phyloP scores from a whole-genome alignment of 768 basidiomycete genomes.

The Termitomyces sp. region DNA sequence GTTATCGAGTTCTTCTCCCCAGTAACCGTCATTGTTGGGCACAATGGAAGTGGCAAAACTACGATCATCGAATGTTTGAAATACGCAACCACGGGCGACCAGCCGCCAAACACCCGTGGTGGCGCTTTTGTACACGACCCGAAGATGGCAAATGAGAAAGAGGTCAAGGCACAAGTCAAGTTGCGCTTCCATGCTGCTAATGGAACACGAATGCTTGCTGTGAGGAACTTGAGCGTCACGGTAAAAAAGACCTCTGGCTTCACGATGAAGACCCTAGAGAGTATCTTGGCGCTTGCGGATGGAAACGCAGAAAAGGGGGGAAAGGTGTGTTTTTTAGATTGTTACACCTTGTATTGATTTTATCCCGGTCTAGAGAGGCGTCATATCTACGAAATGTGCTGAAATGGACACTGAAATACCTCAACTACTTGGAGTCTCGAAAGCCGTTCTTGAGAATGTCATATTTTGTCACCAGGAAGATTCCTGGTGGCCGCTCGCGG shows the following conservation, averaged over 20 bases:
- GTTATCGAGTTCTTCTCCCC: constrained; percentile 98
- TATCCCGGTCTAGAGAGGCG: constrained; percentile 56
- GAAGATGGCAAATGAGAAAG: constrained; percentile 99
- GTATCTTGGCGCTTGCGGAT: constrained; percentile 76
- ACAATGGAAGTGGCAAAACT: constrained; percentile 98
- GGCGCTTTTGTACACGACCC: constrained; percentile 99
- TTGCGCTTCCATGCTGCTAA: constrained; percentile 90
- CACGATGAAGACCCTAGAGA: constrained; percentile 98
- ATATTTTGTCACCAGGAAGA: constrained; percentile 99
- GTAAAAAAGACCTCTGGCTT: constrained; percentile 85
- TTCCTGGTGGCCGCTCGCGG: constrained; percentile 95
- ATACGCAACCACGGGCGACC: constrained; percentile 97
- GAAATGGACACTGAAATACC: constrained; percentile 97
- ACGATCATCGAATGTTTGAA: constrained; percentile 99
- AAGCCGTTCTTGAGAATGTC: constrained; percentile 97
- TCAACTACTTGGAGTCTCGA: constrained; percentile 89
- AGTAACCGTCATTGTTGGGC: constrained; percentile 97
- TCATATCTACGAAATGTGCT: constrained; percentile 96
- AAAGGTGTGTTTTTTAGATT: constrained; percentile 55
- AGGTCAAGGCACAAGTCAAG: constrained; percentile 98
- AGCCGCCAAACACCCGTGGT: constrained; percentile 95
- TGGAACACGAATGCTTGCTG: constrained; percentile 85
- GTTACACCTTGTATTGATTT: background rate
- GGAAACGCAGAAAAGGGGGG: constrained; percentile 62
- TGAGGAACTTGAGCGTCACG: constrained; percentile 88